phyloP scores from a whole-genome alignment of 2,329 filamentous ascomycete species.

The Alternaria viburni region DNA sequence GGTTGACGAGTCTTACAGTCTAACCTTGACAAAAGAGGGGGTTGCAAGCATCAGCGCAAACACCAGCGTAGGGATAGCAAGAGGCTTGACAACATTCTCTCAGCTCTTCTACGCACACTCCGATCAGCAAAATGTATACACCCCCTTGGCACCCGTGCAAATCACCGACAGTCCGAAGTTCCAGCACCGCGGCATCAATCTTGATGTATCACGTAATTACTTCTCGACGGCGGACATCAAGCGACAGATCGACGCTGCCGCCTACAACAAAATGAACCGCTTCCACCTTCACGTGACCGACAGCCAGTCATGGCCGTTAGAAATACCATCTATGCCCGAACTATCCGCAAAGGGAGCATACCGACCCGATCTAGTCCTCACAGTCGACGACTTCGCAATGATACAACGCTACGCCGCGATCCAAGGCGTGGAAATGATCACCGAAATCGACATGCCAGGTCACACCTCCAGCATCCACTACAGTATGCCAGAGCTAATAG shows the following conservation, averaged over 20 bases:
- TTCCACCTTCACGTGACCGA: constrained; percentile 84
- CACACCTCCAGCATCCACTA: constrained; percentile 73
- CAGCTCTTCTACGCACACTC: constrained; percentile 82
- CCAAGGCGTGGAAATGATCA: constrained; percentile 72
- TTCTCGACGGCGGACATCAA: constrained; percentile 72
- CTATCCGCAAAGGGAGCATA: constrained; percentile 78
- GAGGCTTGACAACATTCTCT: constrained; percentile 76
- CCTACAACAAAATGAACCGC: constrained; percentile 83
- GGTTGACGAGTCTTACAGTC: constrained; percentile 77
- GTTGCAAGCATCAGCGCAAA: constrained; percentile 67
- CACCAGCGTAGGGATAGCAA: constrained; percentile 72
- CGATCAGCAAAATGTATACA: constrained; percentile 65
- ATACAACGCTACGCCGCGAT: constrained; percentile 74
- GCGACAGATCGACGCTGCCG: constrained; percentile 75
- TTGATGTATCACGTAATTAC: constrained; percentile 78
- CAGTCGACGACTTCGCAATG: constrained; percentile 65
- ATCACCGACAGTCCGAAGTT: constrained; percentile 79
- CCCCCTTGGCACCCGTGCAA: constrained; percentile 69
- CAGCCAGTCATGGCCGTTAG: constrained; percentile 84
- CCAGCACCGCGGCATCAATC: constrained; percentile 76
- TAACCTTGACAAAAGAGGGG: constrained; percentile 66
- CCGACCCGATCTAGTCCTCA: constrained; percentile 69
- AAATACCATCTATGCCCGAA: constrained; percentile 75
- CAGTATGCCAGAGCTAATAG: constrained; percentile 73
- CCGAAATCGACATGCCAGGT: constrained; percentile 83